Evolutionary conservation across 176 grass and related monocot genomes (phyloP), one percentile per base, ranked within the genome.

Genomic region (Phragmites australis): DNA sequence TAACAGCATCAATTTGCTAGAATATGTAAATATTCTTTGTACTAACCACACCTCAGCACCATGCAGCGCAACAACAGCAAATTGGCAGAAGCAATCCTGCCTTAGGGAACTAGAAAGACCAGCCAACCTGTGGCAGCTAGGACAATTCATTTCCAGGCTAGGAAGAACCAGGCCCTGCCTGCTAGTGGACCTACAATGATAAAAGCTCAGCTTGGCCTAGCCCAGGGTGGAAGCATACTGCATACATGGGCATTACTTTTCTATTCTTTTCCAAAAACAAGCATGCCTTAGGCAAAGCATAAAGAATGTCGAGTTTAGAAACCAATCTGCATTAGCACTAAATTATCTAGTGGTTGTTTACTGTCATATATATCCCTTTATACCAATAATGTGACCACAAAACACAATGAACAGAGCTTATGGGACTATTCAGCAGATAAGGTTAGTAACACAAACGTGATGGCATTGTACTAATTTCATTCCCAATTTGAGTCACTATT

Each of bases 1-100:
- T 26, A 7, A 72, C 40, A 17, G 57, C 6, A 65, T 64, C 10
- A 47, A 27, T 56, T 47, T 74, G 21, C 21, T 65, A 63, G 47
- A 65, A 65, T 61, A 64, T 25, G n/a, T 71, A 58, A 3, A 79
- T 64, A 81, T 54, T 85, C 25, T 47, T 47, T 58, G 40, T 73
- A 39, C 47, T 26, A 72, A 65, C 48, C 41, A 77, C 3, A 29
- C 52, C 43, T 26, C 42, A 56, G 29, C 3, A 21, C n/a, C 39
- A 6, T 52, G 25, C 21, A 26, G 82, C 41, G 53, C 25, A 66
- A 6, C 6, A 41, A 21, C 41, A 74, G 6, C 50, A 56, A 58
- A 45, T 52, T 73, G 39, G 47, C 22, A 10, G 5, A 49, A 53
- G 29, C 6, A 81, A 68, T 72, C 70, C 66, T 65, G 15, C 53